Conservation (phyloP, 306 rosid genomes). For the Quercus cerris region DNA sequence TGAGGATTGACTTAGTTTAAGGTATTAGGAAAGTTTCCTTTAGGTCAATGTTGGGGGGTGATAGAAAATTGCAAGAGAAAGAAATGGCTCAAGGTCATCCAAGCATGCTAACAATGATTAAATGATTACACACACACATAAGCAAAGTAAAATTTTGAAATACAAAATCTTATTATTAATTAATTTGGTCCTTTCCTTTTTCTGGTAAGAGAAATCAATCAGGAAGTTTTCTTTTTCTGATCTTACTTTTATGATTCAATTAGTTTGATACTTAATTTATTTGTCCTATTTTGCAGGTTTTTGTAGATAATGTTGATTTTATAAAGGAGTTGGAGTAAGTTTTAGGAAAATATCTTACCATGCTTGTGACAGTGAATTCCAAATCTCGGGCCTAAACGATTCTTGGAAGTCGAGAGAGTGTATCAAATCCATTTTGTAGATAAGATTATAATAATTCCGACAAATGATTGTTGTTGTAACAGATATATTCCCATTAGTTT, state of each 20-base stretch:
- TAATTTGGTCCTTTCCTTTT: background rate
- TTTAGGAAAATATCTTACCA: constrained; percentile 4
- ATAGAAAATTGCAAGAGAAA: background rate
- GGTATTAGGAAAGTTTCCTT: background rate
- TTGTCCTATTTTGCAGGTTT: constrained; percentile 56
- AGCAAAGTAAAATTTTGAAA: background rate
- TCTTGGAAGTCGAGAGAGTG: constrained; percentile 16
- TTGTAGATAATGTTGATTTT: constrained; percentile 88
- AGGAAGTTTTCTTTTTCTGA: background rate
- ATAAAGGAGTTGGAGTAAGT: constrained; percentile 69
- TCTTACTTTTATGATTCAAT: background rate
- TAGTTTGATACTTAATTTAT: background rate
- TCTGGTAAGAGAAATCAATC: background rate
- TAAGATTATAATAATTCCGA: constrained; percentile 27
- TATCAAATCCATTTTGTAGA: constrained; percentile 56
- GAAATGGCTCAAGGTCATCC: background rate
- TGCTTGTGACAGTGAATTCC: constrained; percentile 19
- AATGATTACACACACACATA: too few species aligned
- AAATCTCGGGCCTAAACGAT: constrained; percentile 25
- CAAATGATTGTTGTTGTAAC: constrained; percentile 24
- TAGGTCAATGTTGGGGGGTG: background rate
- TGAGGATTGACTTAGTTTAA: background rate
- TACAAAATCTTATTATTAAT: background rate
- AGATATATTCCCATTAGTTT: constrained; percentile 18
- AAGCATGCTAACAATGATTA: background rate